A percentile compares a stretch with the other conserved stretches of the same genome.
Evolutionary conservation across 2,329 filamentous ascomycete genomes (phyloP).

Genomic region (Ilyonectria sp.): DNA sequence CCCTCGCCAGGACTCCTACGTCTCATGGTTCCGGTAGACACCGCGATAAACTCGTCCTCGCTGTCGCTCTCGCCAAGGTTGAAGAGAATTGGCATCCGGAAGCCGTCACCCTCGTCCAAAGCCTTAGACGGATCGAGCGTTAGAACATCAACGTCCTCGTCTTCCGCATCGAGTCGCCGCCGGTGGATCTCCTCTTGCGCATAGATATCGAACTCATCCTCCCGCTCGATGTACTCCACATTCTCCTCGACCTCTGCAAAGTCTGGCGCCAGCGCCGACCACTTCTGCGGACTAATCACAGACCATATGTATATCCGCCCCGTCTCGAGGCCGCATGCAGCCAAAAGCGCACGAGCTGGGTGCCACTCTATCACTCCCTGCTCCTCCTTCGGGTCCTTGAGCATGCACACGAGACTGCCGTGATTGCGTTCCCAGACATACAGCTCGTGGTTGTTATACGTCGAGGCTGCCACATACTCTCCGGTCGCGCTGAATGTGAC

Average conservation of each 20-base stretch:
- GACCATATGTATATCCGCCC: slow-evolving; percentile 97
- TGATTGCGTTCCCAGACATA: slow-evolving; percentile 98
- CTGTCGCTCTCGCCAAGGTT: slow-evolving; percentile 95
- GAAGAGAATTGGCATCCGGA: slow-evolving; percentile 93
- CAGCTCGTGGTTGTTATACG: slow-evolving; percentile 98
- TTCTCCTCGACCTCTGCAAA: slow-evolving; percentile 99
- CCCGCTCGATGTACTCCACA: slow-evolving; percentile 93
- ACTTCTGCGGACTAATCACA: slow-evolving; percentile 93
- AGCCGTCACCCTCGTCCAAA: slow-evolving; percentile 74
- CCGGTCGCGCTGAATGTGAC: slow-evolving; percentile 94
- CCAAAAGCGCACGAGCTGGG: slow-evolving; percentile 87
- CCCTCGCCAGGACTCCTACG: slow-evolving; percentile 85
- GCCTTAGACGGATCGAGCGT: slow-evolving; percentile 79
- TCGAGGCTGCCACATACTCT: slow-evolving; percentile 96
- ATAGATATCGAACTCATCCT: slow-evolving; percentile 99
- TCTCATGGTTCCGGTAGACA: slow-evolving; percentile 86
- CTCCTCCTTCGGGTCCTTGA: slow-evolving; percentile 97
- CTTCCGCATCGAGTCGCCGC: slow-evolving; percentile 89
- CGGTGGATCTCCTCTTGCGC: slow-evolving; percentile 95
- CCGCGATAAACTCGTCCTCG: slow-evolving; percentile 86
- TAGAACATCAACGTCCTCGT: slow-evolving; percentile 93
- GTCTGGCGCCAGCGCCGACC: slow-evolving; percentile 96
- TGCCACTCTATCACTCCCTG: slow-evolving; percentile 98
- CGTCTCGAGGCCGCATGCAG: slow-evolving; percentile 92
- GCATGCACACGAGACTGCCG: slow-evolving; percentile 94